A percentile compares a stretch with the other conserved stretches of the same genome.
Conservation (phyloP, 2,329 filamentous ascomycete genomes). For the Penicillium glabrum region DNA sequence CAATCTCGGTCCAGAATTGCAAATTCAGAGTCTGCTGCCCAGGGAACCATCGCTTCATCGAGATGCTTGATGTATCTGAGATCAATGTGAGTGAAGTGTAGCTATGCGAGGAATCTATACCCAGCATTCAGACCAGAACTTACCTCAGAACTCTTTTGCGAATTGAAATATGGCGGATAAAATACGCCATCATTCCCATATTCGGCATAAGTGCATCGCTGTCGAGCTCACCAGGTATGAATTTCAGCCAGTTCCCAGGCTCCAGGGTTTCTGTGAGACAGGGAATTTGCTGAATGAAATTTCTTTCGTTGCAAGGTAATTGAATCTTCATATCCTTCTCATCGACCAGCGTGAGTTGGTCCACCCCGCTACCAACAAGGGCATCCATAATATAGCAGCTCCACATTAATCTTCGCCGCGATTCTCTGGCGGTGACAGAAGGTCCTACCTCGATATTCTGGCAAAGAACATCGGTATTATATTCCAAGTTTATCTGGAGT, state of each 20-base stretch:
- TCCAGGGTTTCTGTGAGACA: conserved; percentile 29
- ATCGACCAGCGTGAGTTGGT: conserved; percentile 30
- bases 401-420: conserved; percentile 32
- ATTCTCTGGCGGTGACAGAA: conserved; percentile 27
- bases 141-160: conserved; percentile 21
- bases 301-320: conserved; percentile 31
- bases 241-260: conserved; percentile 17
- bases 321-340: conserved; percentile 33
- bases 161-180: conserved; percentile 21
- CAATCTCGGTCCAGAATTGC: conserved; percentile 19
- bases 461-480: conserved; percentile 31
- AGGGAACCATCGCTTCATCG: conserved; percentile 22
- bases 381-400: conserved; percentile 32
- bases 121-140: background rate
- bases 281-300: conserved; percentile 29
- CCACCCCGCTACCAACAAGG: conserved; percentile 30
- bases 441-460: conserved; percentile 16
- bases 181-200: conserved; percentile 24
- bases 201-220: conserved; percentile 11
- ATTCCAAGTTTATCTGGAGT: conserved; percentile 33
- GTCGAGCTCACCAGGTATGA: conserved; percentile 12
- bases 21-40: conserved; percentile 20
- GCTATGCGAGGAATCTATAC: background rate
- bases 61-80: conserved; percentile 23
- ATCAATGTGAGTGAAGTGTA: background rate